Evolutionary conservation across 2,329 filamentous ascomycete genomes (phyloP).

Genomic region (Penicillium sp.): DNA sequence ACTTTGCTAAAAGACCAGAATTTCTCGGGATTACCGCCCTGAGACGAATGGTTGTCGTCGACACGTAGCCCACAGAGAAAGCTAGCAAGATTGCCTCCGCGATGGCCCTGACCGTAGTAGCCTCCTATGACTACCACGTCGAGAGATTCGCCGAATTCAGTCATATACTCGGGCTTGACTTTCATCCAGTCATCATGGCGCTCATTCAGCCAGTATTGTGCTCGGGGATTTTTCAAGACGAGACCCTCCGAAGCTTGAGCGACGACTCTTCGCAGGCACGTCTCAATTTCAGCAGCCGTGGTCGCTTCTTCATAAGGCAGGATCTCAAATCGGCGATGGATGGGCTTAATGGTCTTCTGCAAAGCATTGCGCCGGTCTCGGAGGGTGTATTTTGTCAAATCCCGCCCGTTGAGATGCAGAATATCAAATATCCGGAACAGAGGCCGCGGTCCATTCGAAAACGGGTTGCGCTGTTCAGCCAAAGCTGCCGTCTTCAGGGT

Average conservation of each 20-base stretch:
- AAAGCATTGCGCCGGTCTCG: constrained; percentile 77
- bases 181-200: constrained; percentile 98
- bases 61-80: constrained; percentile 87
- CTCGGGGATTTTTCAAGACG: constrained; percentile 89
- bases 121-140: constrained; percentile 89
- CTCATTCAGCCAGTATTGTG: constrained; percentile 81
- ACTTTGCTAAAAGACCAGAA: constrained; percentile 97
- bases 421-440: constrained; percentile 89
- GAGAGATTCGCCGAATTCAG: constrained; percentile 88
- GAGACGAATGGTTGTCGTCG: constrained; percentile 65
- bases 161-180: constrained; percentile 98
- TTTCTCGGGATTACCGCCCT: constrained; percentile 63
- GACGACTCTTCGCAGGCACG: constrained; percentile 76
- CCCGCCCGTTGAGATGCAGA: constrained; percentile 78
- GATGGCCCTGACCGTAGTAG: constrained; percentile 84
- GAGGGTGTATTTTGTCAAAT: constrained; percentile 79
- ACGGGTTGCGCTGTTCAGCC: constrained; percentile 73
- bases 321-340: constrained; percentile 78
- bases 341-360: constrained; percentile 66
- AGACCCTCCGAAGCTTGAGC: constrained; percentile 86
- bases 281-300: constrained; percentile 72
- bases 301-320: constrained; percentile 70
- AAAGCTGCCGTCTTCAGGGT: constrained; percentile 90
- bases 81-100: constrained; percentile 79
- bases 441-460: constrained; percentile 66